phyloP scores from a whole-genome alignment of 1,284 basidiomycete species.

The Leccinum fuscescens region DNA sequence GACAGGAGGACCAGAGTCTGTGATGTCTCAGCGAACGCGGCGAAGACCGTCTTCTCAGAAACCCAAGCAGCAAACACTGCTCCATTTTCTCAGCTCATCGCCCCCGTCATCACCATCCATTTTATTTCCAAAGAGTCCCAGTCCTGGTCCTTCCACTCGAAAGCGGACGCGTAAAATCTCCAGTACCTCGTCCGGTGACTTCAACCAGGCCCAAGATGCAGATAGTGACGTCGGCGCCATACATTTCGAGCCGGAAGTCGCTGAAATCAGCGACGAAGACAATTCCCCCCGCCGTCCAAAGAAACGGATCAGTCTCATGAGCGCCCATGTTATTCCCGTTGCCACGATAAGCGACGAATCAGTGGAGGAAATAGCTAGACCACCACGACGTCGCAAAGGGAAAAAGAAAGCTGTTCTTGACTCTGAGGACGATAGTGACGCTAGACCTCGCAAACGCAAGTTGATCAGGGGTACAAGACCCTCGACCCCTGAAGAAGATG shows the following conservation, averaged over 20 bases:
- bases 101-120: constrained; percentile 23
- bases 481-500: constrained; percentile 45
- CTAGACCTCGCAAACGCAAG: constrained; percentile 40
- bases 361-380: constrained; percentile 11
- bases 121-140: constrained; percentile 5
- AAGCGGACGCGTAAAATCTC: constrained; percentile 12
- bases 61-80: constrained; percentile 35
- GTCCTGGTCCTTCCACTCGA: constrained; percentile 15
- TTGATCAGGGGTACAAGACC: constrained; percentile 50
- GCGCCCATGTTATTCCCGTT: constrained; percentile 19
- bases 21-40: constrained; percentile 6
- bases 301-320: constrained; percentile 23
- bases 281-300: constrained; percentile 36
- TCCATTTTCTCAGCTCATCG: constrained; percentile 28
- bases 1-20: neutral
- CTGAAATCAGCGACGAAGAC: constrained; percentile 36
- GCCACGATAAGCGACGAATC: constrained; percentile 30
- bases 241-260: constrained; percentile 41
- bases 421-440: constrained; percentile 33
- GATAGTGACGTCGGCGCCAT: constrained; percentile 51
- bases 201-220: constrained; percentile 23
- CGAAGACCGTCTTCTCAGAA: constrained; percentile 13
- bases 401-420: constrained; percentile 22
- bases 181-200: constrained; percentile 13
- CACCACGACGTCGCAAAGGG: constrained; percentile 19